Evolutionary conservation across 805 yeast genomes (phyloP).

Genomic region (Kodamaea hsintzibuensis): DNA sequence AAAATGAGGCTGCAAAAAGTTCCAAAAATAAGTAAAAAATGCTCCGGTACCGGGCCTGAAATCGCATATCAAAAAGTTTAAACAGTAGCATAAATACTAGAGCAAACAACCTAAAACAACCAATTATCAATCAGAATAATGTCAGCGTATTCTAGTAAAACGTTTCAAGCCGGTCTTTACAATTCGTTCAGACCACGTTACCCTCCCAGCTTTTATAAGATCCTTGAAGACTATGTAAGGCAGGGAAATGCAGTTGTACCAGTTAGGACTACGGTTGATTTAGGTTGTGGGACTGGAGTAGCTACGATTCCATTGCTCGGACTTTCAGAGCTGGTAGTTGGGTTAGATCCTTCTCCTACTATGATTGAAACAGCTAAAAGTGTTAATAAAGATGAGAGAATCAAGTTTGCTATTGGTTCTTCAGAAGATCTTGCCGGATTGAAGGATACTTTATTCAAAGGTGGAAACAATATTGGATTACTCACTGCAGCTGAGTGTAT

Average conservation of each 20-base stretch:
- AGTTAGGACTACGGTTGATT: slow-evolving; percentile 30
- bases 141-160: slow-evolving; percentile 7
- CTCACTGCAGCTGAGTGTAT: slow-evolving; percentile 45
- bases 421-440: slow-evolving; percentile 5
- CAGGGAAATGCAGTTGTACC: slow-evolving; percentile 19
- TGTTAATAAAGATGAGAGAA: slow-evolving; percentile 23
- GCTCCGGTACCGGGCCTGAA: background rate
- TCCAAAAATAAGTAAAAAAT: too few species aligned
- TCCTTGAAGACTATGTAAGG: slow-evolving; percentile 17
- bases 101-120: background rate
- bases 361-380: slow-evolving; percentile 48
- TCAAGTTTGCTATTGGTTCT: slow-evolving; percentile 32
- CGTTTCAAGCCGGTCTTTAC: slow-evolving; percentile 15
- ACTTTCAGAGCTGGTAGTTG: slow-evolving; percentile 38
- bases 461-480: slow-evolving; percentile 29
- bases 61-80: background rate
- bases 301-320: slow-evolving; percentile 47
- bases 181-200: slow-evolving; percentile 43
- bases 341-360: slow-evolving; percentile 47
- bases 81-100: background rate
- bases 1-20: background rate
- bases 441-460: background rate
- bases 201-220: slow-evolving; percentile 36
- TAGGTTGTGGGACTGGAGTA: slow-evolving; percentile 59
- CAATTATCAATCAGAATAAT: background rate